Base-by-base conservation (phyloP, 768 basidiomycete species). In the Lentinula guzmanii region DNA sequence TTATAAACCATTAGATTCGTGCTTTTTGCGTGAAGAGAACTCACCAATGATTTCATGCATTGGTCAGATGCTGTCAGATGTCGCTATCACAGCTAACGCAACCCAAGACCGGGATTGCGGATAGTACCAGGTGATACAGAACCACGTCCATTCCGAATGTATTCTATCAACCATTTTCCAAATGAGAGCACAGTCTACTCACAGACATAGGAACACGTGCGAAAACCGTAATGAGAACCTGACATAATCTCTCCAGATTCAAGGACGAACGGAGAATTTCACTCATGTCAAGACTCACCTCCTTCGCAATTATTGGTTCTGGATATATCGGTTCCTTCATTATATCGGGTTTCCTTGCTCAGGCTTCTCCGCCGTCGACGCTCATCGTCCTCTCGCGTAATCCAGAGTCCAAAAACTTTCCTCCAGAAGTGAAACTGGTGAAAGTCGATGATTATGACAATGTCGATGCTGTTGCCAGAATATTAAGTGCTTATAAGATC, bases 251-350 rank as follows among this genome's bases (percentile, higher is more conserved):
- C 28, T 28, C 28, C 3, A 4, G 28, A 28, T 28, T 28, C 28
- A 28, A 28, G 28, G 28, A 28, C 28, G 28, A 28, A 28, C 28
- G 28, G 28, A 28, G 0, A 28, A 0, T 39, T 39, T 39, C n/a
- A 13, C 3, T 35, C 0, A 56, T 56, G 37, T 56, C 60, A 52
- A 59, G 48, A 5, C 74, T 72, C 64, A 69, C 66, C 34, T 76
- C 73, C 11, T 75, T 75, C 51, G 74, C 72, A 42, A 64, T 75
- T 24, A 67, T 58, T 11, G 74, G 74, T 10, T 68, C 70, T 13
- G 71, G 67, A 54, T 67, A 73, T 58, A 70, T 75, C 41, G 68
- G 57, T 21, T 70, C 66, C 35, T 72, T 73, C 58, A 68, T 62
- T 16, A 15, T 60, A 42, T 52, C 48, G n/a, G 51, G 35, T n/a